A percentile compares a stretch with the other conserved stretches of the same genome.
These are phyloP conservation scores for Ceratobasidium papillatum DNA, from an alignment of 1,284 basidiomycete species.

Conservation along the genomic window DNA sequence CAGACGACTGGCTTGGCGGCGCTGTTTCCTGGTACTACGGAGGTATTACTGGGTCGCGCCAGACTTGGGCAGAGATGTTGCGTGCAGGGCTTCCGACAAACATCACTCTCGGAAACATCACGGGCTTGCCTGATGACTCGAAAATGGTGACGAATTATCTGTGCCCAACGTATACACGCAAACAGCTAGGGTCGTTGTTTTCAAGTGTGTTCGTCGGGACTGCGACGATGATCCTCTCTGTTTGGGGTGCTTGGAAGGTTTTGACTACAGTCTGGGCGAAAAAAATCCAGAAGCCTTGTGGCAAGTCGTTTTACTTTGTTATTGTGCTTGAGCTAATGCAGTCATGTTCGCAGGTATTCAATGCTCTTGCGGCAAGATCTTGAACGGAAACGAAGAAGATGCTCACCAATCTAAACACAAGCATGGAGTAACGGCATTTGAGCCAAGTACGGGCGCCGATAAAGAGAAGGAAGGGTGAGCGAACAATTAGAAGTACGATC, in stretches of 20 bases:
- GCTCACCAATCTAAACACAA: neutral
- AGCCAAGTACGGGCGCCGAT: neutral
- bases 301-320: neutral
- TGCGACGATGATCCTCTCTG: constrained; percentile 6
- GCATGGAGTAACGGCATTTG: neutral
- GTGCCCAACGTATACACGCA: constrained; percentile 8
- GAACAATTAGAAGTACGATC: too few relatives aligned
- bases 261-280: neutral
- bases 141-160: constrained; percentile 22
- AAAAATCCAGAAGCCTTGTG: neutral
- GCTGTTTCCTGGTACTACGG: neutral
- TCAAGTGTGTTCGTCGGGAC: constrained; percentile 12
- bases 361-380: neutral
- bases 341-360: neutral
- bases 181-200: neutral
- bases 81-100: neutral
- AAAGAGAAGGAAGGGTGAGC: neutral
- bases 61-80: constrained; percentile 14
- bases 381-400: neutral
- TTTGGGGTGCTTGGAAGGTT: constrained; percentile 14
- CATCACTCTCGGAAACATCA: constrained; percentile 11
- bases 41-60: neutral
- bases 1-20: neutral
- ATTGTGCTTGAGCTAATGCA: neutral
- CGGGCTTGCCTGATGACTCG: neutral